Base-by-base conservation (phyloP, 2,329 filamentous ascomycete genomes). In the Ascosphaera aggregata region DNA sequence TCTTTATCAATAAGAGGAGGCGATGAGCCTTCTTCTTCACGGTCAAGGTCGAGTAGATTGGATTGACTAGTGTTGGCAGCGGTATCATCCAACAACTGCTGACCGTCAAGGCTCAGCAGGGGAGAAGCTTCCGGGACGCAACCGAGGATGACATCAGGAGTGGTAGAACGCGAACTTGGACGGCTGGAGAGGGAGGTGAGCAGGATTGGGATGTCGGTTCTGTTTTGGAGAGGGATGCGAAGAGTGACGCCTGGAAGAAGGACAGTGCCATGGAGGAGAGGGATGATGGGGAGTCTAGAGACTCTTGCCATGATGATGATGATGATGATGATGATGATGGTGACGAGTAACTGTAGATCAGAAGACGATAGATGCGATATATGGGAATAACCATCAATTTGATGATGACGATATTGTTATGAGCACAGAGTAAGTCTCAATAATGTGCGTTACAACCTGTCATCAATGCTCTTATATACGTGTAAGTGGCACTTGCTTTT, bases 61-160 rank as follows among this genome's bases (percentile, higher is more conserved):
- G 56, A 53, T 32, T 64, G 60, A 18, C 69, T 67, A 31, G 67
- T 69, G 51, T 74, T 67, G n/a, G n/a, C n/a, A n/a, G n/a, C n/a
- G n/a, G n/a, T n/a, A n/a, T n/a, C n/a, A 40, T 77, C 71, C 40
- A 91, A 69, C 46, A 92, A 65, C 41, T 73, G 69, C 56, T 85
- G 76, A 35, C 84, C 84, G 50, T 81, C 73, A 19, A 68, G 66
- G 42, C 73, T 75, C 18, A 93, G 65, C 18, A 76, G 67, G 3
- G 76, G 75, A 38, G 81, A 89, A 45, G 67, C 76, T 43, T 94
- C 65, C 16, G 89, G 89, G 40, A 95, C 74, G 55, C 86, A 95
- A 39, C 79, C 82, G 46, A 95, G 75, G 7, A 80, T 75, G 47
- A 93, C 73, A 47, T 73, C 66, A 44, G 67, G 69, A 19, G 73